Percentiles rank a stretch among this genome's conserved stretches.
phyloP scores from a whole-genome alignment of 768 basidiomycete species.

The Tylopilus rubrobrunneus region DNA sequence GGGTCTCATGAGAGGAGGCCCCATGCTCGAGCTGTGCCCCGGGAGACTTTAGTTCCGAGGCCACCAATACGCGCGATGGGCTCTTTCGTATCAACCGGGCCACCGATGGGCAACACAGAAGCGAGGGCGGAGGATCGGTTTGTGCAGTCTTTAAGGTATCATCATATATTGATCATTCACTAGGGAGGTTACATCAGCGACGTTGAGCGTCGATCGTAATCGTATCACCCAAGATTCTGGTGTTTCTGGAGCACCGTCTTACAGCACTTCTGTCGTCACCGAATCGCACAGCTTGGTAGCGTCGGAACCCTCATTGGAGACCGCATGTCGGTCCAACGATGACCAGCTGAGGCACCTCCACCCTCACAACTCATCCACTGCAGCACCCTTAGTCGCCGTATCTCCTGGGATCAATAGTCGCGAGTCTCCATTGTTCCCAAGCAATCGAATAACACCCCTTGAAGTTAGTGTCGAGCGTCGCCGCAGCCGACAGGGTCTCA shows the following conservation, averaged over 20 bases:
- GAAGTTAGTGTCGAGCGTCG: no score
- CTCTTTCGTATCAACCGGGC: no score
- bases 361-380: background rate
- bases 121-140: conserved; percentile 6
- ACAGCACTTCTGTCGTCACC: background rate
- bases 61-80: no score
- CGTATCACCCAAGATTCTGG: background rate
- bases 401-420: no score
- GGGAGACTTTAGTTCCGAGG: no score
- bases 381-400: no score
- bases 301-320: background rate
- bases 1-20: no score
- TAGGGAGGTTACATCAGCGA: conserved; percentile 2
- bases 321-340: background rate
- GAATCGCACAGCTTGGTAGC: background rate
- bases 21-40: no score
- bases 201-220: background rate
- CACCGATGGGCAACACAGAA: no score
- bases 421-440: conserved; percentile 7
- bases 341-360: background rate
- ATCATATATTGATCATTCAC: background rate
- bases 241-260: background rate
- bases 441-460: no score
- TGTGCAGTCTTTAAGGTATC: background rate
- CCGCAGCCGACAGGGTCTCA: no score